A percentile compares a stretch with the other conserved stretches of the same genome.
These are phyloP conservation scores for Lachancea meyersii DNA, from an alignment of 805 yeast genomes.

Conservation along the genomic window DNA sequence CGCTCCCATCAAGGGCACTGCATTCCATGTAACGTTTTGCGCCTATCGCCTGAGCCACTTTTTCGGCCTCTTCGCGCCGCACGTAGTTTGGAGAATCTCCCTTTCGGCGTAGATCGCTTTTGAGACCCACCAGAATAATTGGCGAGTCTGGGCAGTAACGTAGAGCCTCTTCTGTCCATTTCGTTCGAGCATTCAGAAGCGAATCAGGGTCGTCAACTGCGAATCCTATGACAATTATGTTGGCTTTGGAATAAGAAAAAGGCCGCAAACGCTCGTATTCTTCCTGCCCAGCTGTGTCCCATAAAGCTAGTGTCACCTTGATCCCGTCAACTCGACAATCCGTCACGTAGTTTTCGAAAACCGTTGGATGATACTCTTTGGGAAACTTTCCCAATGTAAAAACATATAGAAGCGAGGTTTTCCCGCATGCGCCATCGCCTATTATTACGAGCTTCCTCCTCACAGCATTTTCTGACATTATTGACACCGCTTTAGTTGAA, in stretches of 20 bases:
- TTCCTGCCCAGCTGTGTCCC: conserved; percentile 98
- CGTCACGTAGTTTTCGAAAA: conserved; percentile 89
- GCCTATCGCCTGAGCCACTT: conserved; percentile 69
- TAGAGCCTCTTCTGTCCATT: conserved; percentile 83
- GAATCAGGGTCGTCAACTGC: conserved; percentile 83
- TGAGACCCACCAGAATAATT: conserved; percentile 71
- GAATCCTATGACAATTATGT: conserved; percentile 79
- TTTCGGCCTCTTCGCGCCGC: conserved; percentile 51
- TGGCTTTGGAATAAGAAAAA: conserved; percentile 79
- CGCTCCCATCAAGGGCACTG: conserved; percentile 88
- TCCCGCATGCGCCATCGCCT: conserved; percentile 95
- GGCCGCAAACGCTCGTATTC: conserved; percentile 90
- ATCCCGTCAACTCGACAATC: conserved; percentile 93
- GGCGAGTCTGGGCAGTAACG: conserved; percentile 80
- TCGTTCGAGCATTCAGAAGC: conserved; percentile 68
- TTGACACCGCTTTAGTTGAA: no score
- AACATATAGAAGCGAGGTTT: conserved; percentile 83
- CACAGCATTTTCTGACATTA: conserved; percentile 33
- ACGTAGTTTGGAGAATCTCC: conserved; percentile 41
- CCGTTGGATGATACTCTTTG: conserved; percentile 88
- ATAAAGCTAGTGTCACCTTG: conserved; percentile 76
- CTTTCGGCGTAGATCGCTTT: conserved; percentile 64
- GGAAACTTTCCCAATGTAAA: conserved; percentile 92
- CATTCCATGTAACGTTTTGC: conserved; percentile 83
- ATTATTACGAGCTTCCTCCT: conserved; percentile 80